Conservation (phyloP, 78 protist genomes). For the Anaeramoeba flamelloides region DNA sequence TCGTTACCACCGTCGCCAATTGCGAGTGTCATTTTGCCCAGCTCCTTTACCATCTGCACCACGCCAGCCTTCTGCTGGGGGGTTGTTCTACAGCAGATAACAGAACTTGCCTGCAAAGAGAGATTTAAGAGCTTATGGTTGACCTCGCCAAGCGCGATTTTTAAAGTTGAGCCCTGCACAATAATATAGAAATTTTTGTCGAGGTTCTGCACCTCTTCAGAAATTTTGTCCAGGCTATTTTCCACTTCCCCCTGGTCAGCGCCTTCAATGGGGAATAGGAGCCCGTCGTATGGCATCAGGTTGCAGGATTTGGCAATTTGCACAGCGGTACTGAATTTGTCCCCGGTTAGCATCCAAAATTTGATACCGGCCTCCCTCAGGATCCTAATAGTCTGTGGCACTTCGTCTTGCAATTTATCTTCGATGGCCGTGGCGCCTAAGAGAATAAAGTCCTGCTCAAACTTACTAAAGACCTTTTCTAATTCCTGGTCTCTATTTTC, state of each 20-base stretch:
- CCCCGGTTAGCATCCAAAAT: not conserved
- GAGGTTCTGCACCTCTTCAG: not conserved
- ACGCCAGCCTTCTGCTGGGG: not conserved
- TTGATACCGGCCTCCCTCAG: not conserved
- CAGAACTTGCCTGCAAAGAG: not conserved
- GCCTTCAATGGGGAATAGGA: not conserved
- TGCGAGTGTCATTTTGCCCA: not conserved
- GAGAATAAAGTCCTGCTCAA: not conserved
- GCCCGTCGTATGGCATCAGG: not conserved
- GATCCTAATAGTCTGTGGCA: not conserved
- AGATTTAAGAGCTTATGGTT: not conserved
- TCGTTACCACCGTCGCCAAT: not conserved
- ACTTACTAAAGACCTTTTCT: not conserved
- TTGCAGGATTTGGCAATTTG: not conserved
- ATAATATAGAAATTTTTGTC: not conserved
- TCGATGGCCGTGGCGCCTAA: not conserved
- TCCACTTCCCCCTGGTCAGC: not conserved
- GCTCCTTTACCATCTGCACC: not conserved
- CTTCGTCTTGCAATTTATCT: not conserved
- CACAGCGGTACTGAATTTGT: not conserved
- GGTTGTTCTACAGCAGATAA: not conserved
- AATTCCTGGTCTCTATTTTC: not conserved
- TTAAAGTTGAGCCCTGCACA: not conserved
- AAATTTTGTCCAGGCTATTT: too few relatives aligned
- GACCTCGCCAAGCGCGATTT: not conserved